Evolutionary conservation across 306 rosid genomes (phyloP).

Genomic region (Malus fusca): DNA sequence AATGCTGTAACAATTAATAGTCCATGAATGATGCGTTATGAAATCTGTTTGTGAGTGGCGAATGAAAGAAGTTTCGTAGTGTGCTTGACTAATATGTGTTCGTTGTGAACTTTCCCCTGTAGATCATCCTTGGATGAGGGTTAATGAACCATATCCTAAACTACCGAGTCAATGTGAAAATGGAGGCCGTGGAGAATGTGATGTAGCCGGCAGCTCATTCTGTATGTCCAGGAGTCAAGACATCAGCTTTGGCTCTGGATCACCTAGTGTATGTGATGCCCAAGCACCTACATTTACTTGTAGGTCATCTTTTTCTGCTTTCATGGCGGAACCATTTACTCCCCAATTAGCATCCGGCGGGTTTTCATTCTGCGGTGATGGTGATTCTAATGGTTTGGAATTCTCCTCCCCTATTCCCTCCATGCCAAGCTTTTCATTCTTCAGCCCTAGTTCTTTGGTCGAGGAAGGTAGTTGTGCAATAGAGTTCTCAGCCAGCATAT

Average conservation of each 20-base stretch:
- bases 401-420: constrained; percentile 49
- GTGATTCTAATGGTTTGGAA: constrained; percentile 35
- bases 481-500: constrained; percentile 34
- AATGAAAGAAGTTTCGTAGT: background rate
- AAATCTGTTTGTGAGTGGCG: background rate
- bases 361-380: constrained; percentile 48
- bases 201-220: constrained; percentile 44
- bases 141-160: constrained; percentile 29
- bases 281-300: constrained; percentile 67
- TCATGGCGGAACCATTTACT: constrained; percentile 43
- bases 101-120: background rate
- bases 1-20: background rate
- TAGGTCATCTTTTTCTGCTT: constrained; percentile 73
- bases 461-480: constrained; percentile 42
- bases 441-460: constrained; percentile 41
- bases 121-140: constrained; percentile 78
- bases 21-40: too few relatives aligned
- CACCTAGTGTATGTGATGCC: constrained; percentile 45
- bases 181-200: constrained; percentile 28
- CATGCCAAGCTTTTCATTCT: constrained; percentile 77
- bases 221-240: constrained; percentile 73
- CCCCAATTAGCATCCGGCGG: constrained; percentile 51
- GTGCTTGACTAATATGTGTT: background rate
- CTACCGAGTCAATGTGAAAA: constrained; percentile 27
- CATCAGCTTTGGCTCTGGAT: constrained; percentile 60